phyloP scores from a whole-genome alignment of 2,329 filamentous ascomycete genomes.

The Penicillium sp. region DNA sequence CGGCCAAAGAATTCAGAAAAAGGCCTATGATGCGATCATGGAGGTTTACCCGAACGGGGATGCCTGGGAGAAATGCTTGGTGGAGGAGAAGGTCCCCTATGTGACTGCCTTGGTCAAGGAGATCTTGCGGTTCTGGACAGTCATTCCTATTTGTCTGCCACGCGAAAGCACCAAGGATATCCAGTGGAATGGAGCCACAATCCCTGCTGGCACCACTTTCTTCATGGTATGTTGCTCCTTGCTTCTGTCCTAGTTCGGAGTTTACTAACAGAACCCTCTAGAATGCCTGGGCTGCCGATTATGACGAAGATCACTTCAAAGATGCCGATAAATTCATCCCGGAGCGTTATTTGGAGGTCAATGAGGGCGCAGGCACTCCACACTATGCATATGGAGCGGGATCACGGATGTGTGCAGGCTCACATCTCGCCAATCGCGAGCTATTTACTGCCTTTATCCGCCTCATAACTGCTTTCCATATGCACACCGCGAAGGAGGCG shows the following conservation, averaged over 20 bases:
- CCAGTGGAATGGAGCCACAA: constrained; percentile 63
- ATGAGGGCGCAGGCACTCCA: constrained; percentile 54
- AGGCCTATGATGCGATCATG: constrained; percentile 68
- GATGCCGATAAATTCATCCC: constrained; percentile 64
- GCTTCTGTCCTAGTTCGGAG: neutral
- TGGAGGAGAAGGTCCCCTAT: constrained; percentile 75
- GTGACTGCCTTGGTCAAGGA: constrained; percentile 78
- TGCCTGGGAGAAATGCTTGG: constrained; percentile 71
- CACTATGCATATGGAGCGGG: constrained; percentile 65
- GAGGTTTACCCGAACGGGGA: constrained; percentile 70
- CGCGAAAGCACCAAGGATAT: constrained; percentile 72
- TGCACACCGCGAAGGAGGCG: constrained; percentile 49
- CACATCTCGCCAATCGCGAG: constrained; percentile 63
- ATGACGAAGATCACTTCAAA: constrained; percentile 68
- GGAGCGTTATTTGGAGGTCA: constrained; percentile 64
- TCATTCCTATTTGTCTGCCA: constrained; percentile 76
- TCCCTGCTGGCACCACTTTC: constrained; percentile 75
- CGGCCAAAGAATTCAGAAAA: constrained; percentile 69
- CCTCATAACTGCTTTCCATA: constrained; percentile 59
- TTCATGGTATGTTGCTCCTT: constrained; percentile 60
- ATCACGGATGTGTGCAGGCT: constrained; percentile 63
- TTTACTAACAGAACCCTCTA: constrained; percentile 22
- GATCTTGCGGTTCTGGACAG: constrained; percentile 73
- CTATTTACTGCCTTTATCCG: constrained; percentile 62
- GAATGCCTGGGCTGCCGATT: constrained; percentile 74